Evolutionary conservation across 2,329 filamentous ascomycete species (phyloP), one percentile per base, ranked within the genome.

Genomic region (Paracamarosporium sp.): DNA sequence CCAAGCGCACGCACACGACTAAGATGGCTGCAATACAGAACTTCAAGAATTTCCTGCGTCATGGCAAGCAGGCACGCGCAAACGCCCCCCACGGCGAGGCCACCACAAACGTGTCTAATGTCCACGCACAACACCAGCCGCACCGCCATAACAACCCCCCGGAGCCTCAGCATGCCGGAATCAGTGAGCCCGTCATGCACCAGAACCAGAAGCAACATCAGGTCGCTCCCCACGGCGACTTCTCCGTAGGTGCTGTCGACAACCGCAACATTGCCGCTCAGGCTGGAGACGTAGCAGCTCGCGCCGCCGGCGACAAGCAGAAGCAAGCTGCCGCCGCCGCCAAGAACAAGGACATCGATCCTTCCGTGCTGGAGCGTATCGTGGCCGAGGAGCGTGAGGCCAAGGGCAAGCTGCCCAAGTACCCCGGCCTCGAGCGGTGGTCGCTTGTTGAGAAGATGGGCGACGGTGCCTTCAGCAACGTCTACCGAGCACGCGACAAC

Each of bases 391-490:
- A 98, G 82, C 92, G 93, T 59, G 90, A 91, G 70, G 92, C 83
- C 78, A 91, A 88, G 76, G 88, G 88, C 73, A 96, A 93, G 77
- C 89, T 98, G 72, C 94, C 95, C 38, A 86, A 82, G 67, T 96
- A 96, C 70, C 91, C 92, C 0, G 92, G 92, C 35, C 81, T 96
- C 36, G 92, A 96, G 68, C 83, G 93, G 71, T 99, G 91, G 89
- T 87, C 90, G 53, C 82, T 97, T 31, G 57, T 95, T 51, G 93
- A 97, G 80, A 98, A 98, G 85, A 99, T 99, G 94, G 95, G 95
- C 64, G 95, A 98, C 68, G 95, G 95, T 60, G 95, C 95, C 59
- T 99, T 99, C 84, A 98, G 94, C 82, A 98, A 98, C 72, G 95
- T 99, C 64, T 99, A 98, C 79, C 89, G 92, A 36, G 95, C 95